Evolutionary conservation across 78 protist genomes (phyloP).

Genomic region (Pigoraptor vietnamica): DNA sequence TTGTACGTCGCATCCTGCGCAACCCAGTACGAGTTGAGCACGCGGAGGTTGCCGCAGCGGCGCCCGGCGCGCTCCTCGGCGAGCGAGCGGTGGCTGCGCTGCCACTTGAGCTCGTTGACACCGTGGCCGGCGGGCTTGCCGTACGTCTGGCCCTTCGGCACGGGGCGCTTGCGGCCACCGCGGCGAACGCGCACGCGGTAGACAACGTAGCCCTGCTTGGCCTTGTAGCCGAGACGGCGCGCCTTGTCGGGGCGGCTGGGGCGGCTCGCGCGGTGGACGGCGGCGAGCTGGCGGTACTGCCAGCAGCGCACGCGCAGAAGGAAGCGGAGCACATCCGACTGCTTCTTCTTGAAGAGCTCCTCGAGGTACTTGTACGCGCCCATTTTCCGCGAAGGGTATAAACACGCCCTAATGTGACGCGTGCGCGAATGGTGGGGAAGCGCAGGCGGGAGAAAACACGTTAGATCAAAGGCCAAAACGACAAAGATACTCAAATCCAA

Average conservation of each 20-base stretch:
- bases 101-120: conserved; percentile 85
- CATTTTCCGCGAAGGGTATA: neutral
- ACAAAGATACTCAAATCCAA: no score
- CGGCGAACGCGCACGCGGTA: conserved; percentile 94
- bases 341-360: conserved; percentile 96
- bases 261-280: conserved; percentile 86
- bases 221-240: conserved; percentile 98
- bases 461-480: no score
- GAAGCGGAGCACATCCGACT: conserved; percentile 97
- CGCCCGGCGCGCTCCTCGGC: conserved; percentile 98
- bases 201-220: conserved; percentile 91
- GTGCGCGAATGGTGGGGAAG: neutral
- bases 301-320: conserved; percentile 95
- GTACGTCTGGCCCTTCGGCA: conserved; percentile 78
- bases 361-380: conserved; percentile 96
- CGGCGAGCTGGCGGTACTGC: conserved; percentile 97
- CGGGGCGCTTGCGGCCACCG: conserved; percentile 94
- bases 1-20: conserved; percentile 92
- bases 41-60: conserved; percentile 88
- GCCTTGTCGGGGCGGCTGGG: conserved; percentile 99
- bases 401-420: neutral
- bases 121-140: conserved; percentile 97
- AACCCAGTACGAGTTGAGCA: conserved; percentile 99
- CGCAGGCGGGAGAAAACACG: neutral
- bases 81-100: conserved; percentile 68